Evolutionary conservation across 2,329 filamentous ascomycete species (phyloP), one percentile per base, ranked within the genome.

Genomic region (Calonectria naviculata): DNA sequence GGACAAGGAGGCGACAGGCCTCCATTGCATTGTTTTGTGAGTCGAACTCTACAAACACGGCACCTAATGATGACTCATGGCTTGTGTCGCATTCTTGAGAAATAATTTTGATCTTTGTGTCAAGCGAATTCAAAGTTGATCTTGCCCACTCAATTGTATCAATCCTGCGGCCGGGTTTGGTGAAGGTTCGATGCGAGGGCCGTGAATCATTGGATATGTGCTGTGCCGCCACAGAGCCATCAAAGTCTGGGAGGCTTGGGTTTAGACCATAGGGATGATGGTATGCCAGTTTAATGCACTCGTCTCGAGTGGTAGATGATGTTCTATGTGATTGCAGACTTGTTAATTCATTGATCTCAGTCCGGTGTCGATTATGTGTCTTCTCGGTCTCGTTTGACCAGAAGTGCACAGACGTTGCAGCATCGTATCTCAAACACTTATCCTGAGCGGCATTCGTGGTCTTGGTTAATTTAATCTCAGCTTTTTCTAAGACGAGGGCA

Each of bases 61-160:
- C 36, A 36, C 21, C 29, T n/a, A 36, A 17, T 26, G 29, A 26
- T 21, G 34, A 36, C 10, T 24, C 49, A 8, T 36, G 9, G 7
- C 12, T 24, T 9, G 24, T 9, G 10, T 58, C 36, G 19, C 7
- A 24, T 31, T 58, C 10, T 10, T 7, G 4, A 6, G 29, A n/a
- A 17, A 34, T 8, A 5, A 31, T 5, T 13, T 58, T 36, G 24
- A 66, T 66, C 9, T 56, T 36, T 15, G 17, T 5, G 10, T 66
- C 28, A 7, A 66, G 47, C 5, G 17, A 17, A 28, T 31, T 17
- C 9, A 66, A 31, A 1, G n/a, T 24, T 4, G 63, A 46, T 34
- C 49, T n/a, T 3, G 47, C 47, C 63, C 47, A 66, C 15, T 56
- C 17, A 12, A 66, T 66, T 2, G 63, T 66, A 12, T 66, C 63